These are phyloP conservation scores for Xylariaceae sp. DNA, from an alignment of 2,329 filamentous ascomycete genomes.

Conservation along the genomic window DNA sequence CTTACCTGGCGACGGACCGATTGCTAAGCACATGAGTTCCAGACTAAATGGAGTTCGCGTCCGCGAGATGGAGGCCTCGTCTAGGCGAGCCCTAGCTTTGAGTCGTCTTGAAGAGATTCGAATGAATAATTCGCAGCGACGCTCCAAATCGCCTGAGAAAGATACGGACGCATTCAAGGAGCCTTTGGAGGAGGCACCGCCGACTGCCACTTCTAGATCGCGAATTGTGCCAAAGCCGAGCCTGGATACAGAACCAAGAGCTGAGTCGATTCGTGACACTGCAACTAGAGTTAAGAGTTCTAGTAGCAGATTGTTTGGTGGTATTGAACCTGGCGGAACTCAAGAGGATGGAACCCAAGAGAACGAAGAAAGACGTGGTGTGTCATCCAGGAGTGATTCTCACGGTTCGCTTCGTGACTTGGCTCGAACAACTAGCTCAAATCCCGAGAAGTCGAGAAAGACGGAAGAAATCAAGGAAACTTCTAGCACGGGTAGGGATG, in stretches of 20 bases:
- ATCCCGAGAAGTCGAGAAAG: conserved; percentile 30
- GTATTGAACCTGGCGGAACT: conserved; percentile 11
- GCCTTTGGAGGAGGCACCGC: conserved; percentile 11
- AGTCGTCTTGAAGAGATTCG: conserved; percentile 49
- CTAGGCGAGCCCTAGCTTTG: conserved; percentile 44
- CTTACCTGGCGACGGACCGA: conserved; percentile 22
- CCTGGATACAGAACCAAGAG: conserved; percentile 9
- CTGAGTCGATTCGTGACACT: conserved; percentile 9
- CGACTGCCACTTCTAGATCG: conserved; percentile 5
- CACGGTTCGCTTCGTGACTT: conserved; percentile 46
- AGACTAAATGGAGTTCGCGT: conserved; percentile 46
- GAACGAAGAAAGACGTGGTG: conserved; percentile 9
- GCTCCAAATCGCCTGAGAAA: conserved; percentile 40
- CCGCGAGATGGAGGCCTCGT: conserved; percentile 40
- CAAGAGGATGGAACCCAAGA: conserved; percentile 20
- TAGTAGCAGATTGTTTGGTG: conserved; percentile 7
- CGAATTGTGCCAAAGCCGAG: conserved; percentile 1
- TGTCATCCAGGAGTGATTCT: conserved; percentile 37
- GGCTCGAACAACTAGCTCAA: conserved; percentile 44
- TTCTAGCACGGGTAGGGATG: conserved; percentile 7
- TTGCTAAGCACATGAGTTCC: conserved; percentile 33
- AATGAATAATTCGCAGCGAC: conserved; percentile 42
- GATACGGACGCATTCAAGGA: conserved; percentile 31
- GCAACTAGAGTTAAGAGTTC: conserved; percentile 11
- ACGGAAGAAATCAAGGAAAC: conserved; percentile 15